Base-by-base conservation (phyloP, 768 basidiomycete genomes). In the Phylloporus rhodoxanthus region DNA sequence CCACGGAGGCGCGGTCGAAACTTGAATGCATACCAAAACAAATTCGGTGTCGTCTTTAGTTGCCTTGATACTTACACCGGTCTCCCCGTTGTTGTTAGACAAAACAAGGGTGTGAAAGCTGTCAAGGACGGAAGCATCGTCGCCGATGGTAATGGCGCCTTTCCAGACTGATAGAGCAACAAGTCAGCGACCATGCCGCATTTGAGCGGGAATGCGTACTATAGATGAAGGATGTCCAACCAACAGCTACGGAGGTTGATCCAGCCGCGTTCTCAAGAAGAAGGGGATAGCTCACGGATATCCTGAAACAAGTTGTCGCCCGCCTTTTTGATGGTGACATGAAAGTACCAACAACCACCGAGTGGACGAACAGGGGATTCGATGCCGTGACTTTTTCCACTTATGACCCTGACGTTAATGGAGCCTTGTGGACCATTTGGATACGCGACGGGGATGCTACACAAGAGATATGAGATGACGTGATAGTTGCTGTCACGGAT, bases 331-430 rank as follows among this genome's bases (percentile, higher is more conserved):
- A 94, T 82, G 50, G 72, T 80, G 53, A 85, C 69, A 61, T 94
- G 90, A 70, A 94, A 84, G 68, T 81, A 96, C 89, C 91, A 94
- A 68, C 92, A 94, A 5, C 94, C 94, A 11, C 94, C 94, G 1
- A 93, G 77, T 0, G 91, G 91, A 42, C 86, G 74, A 20, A 98
- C 93, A 23, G 92, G 92, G 2, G 91, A 93, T 61, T 86, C 85
- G 13, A 82, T 75, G 11, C 88, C 91, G 56, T 93, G 81, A 51
- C 89, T 88, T 64, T 83, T 85, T 5, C 95, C 95, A 54, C 88
- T 91, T 57, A 97, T 89, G 34, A 98, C 85, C 61, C 81, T 89
- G 60, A 96, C 75, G 55, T 75, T 78, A 29, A 85, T 72, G 11
- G 78, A 75, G 5, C 88, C 88, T 36, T 85, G 76, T 2, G 70